Conservation (phyloP, 345 rosid genomes). For the Barbarea vulgaris region DNA sequence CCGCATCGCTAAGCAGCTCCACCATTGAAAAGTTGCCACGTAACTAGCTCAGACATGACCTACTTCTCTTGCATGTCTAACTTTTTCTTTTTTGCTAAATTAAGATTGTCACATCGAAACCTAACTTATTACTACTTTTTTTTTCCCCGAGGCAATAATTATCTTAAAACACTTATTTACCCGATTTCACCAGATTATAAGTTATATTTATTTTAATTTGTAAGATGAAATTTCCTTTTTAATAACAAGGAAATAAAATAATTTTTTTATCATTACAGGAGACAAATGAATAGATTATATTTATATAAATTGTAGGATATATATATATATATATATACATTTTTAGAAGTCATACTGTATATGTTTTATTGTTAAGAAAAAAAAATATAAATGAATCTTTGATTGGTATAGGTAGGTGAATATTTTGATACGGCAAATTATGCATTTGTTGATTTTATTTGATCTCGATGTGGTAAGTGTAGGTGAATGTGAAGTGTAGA, state of each 20-base stretch:
- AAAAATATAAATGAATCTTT: not conserved
- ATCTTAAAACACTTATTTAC: not conserved
- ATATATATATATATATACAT: not conserved
- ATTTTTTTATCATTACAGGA: not conserved
- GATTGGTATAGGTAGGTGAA: not conserved
- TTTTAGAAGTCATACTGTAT: not conserved
- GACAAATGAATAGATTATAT: not conserved
- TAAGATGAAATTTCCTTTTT: not conserved
- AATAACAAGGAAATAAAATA: not conserved
- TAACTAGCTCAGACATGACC: not conserved
- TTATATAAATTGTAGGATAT: not conserved
- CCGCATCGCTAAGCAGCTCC: not conserved
- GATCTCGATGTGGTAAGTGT: too few species aligned
- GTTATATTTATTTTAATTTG: not conserved
- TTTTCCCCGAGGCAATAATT: not conserved
- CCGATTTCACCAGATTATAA: not conserved
- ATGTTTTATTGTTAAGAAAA: not conserved
- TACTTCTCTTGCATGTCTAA: constrained; percentile 25
- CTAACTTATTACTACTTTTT: constrained; percentile 21
- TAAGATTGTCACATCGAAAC: constrained; percentile 28
- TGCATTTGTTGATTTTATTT: too few species aligned
- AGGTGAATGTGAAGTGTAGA: not conserved
- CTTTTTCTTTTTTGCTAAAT: not conserved
- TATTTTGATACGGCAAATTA: too few species aligned
- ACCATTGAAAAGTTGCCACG: not conserved